phyloP scores from a whole-genome alignment of 176 grass and related monocot genomes.

The sorghum (Sorghum bicolor) region DNA sequence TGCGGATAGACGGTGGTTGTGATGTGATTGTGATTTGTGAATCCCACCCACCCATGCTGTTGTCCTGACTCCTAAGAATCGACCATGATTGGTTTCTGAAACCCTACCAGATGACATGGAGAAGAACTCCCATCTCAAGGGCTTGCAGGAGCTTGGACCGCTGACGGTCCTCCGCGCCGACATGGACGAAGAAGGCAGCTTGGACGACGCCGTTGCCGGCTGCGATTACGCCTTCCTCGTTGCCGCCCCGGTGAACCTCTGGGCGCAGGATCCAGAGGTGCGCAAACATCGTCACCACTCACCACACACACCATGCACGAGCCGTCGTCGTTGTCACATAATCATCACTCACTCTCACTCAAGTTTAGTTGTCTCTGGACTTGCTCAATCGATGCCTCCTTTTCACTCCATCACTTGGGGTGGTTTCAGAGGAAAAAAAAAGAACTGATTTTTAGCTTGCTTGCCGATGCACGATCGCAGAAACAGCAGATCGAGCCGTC shows the following conservation, averaged over 20 bases:
- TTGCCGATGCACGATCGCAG: constrained; percentile 3
- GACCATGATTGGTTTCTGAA: too few relatives aligned
- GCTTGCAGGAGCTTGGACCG: constrained; percentile 44
- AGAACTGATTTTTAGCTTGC: not conserved
- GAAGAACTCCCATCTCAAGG: constrained; percentile 32
- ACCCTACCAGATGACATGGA: constrained; percentile 3
- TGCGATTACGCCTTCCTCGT: constrained; percentile 61
- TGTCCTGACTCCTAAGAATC: too few relatives aligned
- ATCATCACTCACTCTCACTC: too few relatives aligned
- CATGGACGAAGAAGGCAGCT: constrained; percentile 49
- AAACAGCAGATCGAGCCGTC: constrained; percentile 48
- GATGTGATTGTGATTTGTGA: too few relatives aligned
- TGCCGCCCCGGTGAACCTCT: constrained; percentile 52
- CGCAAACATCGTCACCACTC: not conserved
- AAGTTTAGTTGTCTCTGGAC: too few relatives aligned
- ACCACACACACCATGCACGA: not conserved
- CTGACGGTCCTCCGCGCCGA: constrained; percentile 45
- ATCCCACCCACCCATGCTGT: too few relatives aligned
- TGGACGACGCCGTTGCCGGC: constrained; percentile 47
- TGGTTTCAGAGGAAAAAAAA: not conserved
- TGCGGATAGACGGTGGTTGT: too few relatives aligned
- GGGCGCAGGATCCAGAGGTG: not conserved
- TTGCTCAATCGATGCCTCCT: too few relatives aligned
- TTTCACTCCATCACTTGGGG: too few relatives aligned
- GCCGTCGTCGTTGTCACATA: not conserved